Base-by-base conservation (phyloP, 164 flowering plant genomes). In the Kalanchoe fedtschenkoi region DNA sequence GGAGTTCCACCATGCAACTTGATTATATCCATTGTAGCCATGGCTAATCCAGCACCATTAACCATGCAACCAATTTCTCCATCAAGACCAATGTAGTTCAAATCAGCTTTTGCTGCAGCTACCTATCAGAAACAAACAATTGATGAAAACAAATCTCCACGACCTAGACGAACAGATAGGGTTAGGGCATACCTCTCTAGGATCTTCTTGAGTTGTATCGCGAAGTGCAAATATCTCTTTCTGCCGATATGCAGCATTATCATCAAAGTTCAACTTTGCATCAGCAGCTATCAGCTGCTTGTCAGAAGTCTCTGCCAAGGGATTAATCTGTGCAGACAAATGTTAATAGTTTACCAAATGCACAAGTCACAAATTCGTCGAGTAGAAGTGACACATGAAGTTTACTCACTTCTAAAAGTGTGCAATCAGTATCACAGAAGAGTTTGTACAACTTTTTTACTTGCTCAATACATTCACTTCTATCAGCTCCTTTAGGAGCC, bases 21-120 rank as follows among this genome's bases (percentile, higher is more conserved):
- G 69, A 93, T 90, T 28, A 93, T 93, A 69, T 93, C 99, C 99
- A 93, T 93, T 8, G 99, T 90, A 44, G 99, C 92, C 99, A 93
- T 93, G 17, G 99, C 99, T 73, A 93, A 74, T 54, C 99, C 99
- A 57, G 99, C 99, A 72, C 99, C 99, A 82, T 93, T 93, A 58
- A 93, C 99, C 99, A 93, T 93, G 78, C 99, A 93, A 60, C 99
- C 99, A 69, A 93, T 93, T 75, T 93, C 97, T 68, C 99, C 99
- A 81, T 93, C 99, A 62, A 93, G 78, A 46, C 99, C 99, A 77
- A 93, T 93, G 67, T 93, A 93, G 75, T 93, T 93, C 74, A 93
- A 65, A 75, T 90, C 99, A 55, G 92, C 99, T 78, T 90, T 81
- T 28, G 96, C 91, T 68, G 99, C 99, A 74, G 85, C 81, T 66